Conservation (phyloP, 257 asterid species). For the Nicotiana attenuata region DNA sequence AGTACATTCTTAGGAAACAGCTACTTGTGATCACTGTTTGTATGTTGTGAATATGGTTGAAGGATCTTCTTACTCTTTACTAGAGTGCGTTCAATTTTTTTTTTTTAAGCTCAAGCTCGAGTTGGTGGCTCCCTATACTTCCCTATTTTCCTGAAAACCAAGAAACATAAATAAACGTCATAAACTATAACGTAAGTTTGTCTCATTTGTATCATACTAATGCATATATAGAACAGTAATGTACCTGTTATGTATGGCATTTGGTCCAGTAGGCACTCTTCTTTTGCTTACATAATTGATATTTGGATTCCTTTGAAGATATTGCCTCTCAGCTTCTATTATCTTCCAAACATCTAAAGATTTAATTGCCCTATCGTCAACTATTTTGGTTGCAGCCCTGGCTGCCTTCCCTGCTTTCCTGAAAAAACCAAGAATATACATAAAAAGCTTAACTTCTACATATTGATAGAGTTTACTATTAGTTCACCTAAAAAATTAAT, state of each 20-base stretch:
- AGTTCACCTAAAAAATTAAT: not conserved
- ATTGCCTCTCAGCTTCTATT: slow-evolving; percentile 19
- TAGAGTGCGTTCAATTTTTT: not conserved
- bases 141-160: slow-evolving; percentile 38
- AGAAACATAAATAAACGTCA: not conserved
- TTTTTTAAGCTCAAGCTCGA: slow-evolving; percentile 17
- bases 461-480: not conserved
- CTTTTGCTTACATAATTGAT: slow-evolving; percentile 58
- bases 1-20: not conserved
- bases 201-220: not conserved
- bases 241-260: slow-evolving; percentile 42
- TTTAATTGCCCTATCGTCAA: slow-evolving; percentile 20
- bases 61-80: not conserved
- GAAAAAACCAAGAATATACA: not conserved
- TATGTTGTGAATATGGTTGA: not conserved
- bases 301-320: slow-evolving; percentile 21
- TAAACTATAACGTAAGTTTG: not conserved
- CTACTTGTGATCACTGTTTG: not conserved
- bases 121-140: slow-evolving; percentile 29
- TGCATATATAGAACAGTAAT: not conserved
- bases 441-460: not conserved
- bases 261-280: slow-evolving; percentile 81
- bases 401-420: slow-evolving; percentile 5
- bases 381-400: not conserved
- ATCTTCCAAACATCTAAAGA: slow-evolving; percentile 20